Evolutionary conservation across 2,329 filamentous ascomycete species (phyloP).

Genomic region (Thielaviopsis euricoi): DNA sequence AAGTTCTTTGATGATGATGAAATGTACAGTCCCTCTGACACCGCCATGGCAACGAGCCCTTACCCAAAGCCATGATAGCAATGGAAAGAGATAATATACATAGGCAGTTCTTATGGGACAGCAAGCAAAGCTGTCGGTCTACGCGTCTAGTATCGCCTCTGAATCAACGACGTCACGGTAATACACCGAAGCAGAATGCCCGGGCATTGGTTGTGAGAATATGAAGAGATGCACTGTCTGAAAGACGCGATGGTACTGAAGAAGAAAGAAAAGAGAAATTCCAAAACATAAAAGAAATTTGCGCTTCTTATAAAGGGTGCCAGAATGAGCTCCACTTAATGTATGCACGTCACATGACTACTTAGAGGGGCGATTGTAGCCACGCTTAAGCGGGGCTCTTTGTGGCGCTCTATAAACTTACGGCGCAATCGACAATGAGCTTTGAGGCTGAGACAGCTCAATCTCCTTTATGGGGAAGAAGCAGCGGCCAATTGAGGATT

Average conservation of each 20-base stretch:
- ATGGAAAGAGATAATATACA: constrained; percentile 22
- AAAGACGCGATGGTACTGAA: constrained; percentile 50
- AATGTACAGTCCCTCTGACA: constrained; percentile 28
- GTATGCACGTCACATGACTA: constrained; percentile 4
- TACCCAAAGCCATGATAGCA: constrained; percentile 17
- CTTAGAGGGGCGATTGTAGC: constrained; percentile 8
- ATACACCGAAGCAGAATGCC: constrained; percentile 51
- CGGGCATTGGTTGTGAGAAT: constrained; percentile 33
- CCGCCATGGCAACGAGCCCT: constrained; percentile 17
- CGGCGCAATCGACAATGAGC: background rate
- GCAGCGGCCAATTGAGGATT: background rate
- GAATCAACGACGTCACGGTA: constrained; percentile 45
- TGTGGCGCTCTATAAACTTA: background rate
- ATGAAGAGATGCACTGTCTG: constrained; percentile 77
- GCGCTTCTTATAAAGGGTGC: constrained; percentile 10
- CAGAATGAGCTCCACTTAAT: background rate
- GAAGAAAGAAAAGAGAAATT: constrained; percentile 23
- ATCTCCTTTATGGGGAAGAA: background rate
- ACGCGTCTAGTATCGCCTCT: constrained; percentile 33
- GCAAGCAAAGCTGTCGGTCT: constrained; percentile 15
- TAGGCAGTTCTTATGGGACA: constrained; percentile 43
- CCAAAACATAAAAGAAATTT: constrained; percentile 11
- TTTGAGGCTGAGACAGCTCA: background rate
- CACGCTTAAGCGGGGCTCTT: background rate
- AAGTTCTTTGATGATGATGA: background rate